Base-by-base conservation (phyloP, 169 alveolate species). In the Babesia ovis region DNA sequence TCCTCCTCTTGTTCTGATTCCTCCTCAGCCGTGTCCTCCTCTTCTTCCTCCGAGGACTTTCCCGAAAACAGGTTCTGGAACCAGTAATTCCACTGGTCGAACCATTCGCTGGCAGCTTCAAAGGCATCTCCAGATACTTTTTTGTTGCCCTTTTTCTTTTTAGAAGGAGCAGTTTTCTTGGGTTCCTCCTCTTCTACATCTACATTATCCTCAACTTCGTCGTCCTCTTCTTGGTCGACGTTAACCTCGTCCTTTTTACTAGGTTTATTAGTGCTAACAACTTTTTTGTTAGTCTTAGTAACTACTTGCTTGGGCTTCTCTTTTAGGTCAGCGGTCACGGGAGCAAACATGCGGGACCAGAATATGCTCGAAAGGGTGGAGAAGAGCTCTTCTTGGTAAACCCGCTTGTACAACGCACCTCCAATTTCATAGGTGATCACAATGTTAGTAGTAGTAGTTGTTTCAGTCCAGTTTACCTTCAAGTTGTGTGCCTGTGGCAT, bases 401-500 rank as follows among this genome's bases (percentile, higher is more conserved):
- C 27, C n/a, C 37, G 59, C 34, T 64, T 32, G 61, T 5, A 64
- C 18, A 35, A 2, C 3, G 67, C 18, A 29, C 86, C 86, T 25
- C 54, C 69, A 32, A 79, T 58, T n/a, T 68, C 83, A 42, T 79
- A 79, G 34, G 43, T 50, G 6, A 79, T 22, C 29, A 46, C 3
- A 2, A 79, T 54, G 23, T 59, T 29, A 4, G 72, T 35, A 20
- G 46, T 79, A 1, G 55, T 22, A 5, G 22, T 18, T 0, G 16
- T 20, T 55, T 34, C 20, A 22, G 72, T 42, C 37, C 35, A 39
- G 35, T 54, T 68, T n/a, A 69, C 59, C 29, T 29, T n/a, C 29
- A 70, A n/a, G 31, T 79, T 79, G 14, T 60, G 64, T 18, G 86
- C 86, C 6, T 62, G 73, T 5, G 86, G 76, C 55, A 58, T 60